Conservation (phyloP, 2,329 filamentous ascomycete genomes). For the Nemania sp. region DNA sequence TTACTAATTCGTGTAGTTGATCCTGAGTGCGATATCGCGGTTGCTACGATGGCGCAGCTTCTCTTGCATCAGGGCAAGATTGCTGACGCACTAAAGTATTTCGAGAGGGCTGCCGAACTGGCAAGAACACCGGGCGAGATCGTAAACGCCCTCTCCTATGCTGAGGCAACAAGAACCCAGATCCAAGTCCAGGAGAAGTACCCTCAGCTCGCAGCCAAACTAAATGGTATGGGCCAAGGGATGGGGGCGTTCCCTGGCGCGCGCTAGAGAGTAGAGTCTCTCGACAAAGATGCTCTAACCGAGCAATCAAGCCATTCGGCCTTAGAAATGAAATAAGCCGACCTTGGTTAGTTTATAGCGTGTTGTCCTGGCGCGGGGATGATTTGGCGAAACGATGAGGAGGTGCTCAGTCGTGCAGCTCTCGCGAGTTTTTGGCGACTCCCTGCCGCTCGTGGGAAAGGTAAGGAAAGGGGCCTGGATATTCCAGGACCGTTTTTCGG, state of each 20-base stretch:
- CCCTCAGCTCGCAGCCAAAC: slow-evolving; percentile 74
- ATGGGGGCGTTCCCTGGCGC: slow-evolving; percentile 31
- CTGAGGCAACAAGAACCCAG: slow-evolving; percentile 94
- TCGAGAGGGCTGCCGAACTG: slow-evolving; percentile 93
- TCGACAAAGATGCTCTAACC: not conserved
- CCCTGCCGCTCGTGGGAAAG: slow-evolving; percentile 1
- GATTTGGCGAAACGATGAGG: not conserved
- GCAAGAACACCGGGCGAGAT: slow-evolving; percentile 94
- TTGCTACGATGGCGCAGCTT: slow-evolving; percentile 97
- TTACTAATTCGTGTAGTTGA: slow-evolving; percentile 68
- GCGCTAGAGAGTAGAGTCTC: slow-evolving; percentile 25
- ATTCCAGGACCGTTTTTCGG: not conserved
- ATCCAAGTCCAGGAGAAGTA: slow-evolving; percentile 90
- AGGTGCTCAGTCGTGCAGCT: slow-evolving; percentile 5
- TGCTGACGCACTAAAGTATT: slow-evolving; percentile 91
- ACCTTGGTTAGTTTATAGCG: slow-evolving; percentile 3
- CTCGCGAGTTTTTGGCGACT: slow-evolving; percentile 5
- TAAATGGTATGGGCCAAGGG: slow-evolving; percentile 58
- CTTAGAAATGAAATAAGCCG: not conserved
- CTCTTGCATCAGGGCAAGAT: slow-evolving; percentile 98
- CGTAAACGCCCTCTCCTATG: slow-evolving; percentile 93
- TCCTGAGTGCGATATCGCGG: slow-evolving; percentile 97
- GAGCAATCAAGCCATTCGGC: not conserved
- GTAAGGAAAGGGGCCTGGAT: not conserved
- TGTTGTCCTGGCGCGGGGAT: slow-evolving; percentile 6